Conservation (phyloP, 768 basidiomycete genomes). For the Pleurotus platypus region DNA sequence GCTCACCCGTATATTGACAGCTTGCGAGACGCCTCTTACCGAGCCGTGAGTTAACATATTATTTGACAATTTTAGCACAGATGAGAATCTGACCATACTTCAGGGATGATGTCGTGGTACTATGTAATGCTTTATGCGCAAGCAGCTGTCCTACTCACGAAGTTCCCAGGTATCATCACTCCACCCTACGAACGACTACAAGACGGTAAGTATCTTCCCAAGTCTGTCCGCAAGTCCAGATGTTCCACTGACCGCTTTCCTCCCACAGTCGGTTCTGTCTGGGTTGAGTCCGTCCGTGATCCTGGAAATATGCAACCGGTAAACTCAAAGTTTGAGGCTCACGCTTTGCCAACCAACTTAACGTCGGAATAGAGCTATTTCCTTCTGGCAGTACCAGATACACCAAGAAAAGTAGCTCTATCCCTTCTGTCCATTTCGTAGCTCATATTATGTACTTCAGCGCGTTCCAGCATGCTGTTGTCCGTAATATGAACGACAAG, state of each 20-base stretch:
- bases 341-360: not conserved
- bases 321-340: constrained; percentile 5
- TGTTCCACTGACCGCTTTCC: too few relatives aligned
- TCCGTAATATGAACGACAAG: constrained; percentile 79
- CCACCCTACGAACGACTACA: constrained; percentile 87
- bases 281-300: constrained; percentile 74
- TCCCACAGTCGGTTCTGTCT: constrained; percentile 72
- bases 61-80: not conserved
- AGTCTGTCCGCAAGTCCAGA: too few relatives aligned
- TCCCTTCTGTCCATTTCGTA: constrained; percentile 7
- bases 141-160: not conserved
- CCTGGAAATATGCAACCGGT: constrained; percentile 82
- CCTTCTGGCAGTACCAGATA: constrained; percentile 90
- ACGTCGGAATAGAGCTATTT: constrained; percentile 55
- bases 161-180: constrained; percentile 68
- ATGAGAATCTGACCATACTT: constrained; percentile 5
- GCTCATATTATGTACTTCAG: constrained; percentile 29
- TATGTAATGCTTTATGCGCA: not conserved
- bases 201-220: constrained; percentile 53
- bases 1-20: constrained; percentile 28
- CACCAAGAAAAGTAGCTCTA: constrained; percentile 73
- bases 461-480: constrained; percentile 81
- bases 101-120: constrained; percentile 63
- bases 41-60: constrained; percentile 58
- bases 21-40: constrained; percentile 75